Evolutionary conservation across 2,329 filamentous ascomycete genomes (phyloP).

Genomic region (Apiospora arundinis): DNA sequence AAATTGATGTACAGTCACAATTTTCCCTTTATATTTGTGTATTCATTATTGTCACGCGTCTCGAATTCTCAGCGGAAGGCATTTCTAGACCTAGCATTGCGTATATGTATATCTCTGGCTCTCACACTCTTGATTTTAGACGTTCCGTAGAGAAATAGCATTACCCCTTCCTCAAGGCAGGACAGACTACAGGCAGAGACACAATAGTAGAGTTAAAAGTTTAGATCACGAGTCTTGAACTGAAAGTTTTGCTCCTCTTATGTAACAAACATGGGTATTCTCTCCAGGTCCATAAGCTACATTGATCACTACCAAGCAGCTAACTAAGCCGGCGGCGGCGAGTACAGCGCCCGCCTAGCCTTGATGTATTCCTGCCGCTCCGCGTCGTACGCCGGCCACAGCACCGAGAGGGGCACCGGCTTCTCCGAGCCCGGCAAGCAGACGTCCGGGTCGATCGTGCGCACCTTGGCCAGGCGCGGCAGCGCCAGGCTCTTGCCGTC

Average conservation of each 20-base stretch:
- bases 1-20: too few relatives aligned
- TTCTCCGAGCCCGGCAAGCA: slow-evolving; percentile 24
- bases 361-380: slow-evolving; percentile 31
- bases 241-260: not conserved
- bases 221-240: not conserved
- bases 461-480: slow-evolving; percentile 38
- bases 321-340: not conserved
- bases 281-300: not conserved
- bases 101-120: not conserved
- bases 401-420: slow-evolving; percentile 30
- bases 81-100: too few relatives aligned
- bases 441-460: slow-evolving; percentile 43
- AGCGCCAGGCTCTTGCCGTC: slow-evolving; percentile 35
- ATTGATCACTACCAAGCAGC: too few relatives aligned
- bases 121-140: not conserved
- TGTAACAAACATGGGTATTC: not conserved
- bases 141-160: not conserved
- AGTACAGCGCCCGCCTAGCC: slow-evolving; percentile 28
- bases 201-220: not conserved
- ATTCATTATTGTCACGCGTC: too few relatives aligned
- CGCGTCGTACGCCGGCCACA: slow-evolving; percentile 30
- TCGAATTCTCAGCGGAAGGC: too few relatives aligned
- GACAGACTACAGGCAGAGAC: not conserved
- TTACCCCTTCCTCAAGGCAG: not conserved
- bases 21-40: too few relatives aligned